Evolutionary conservation across 2,329 filamentous ascomycete species (phyloP).

Genomic region (Pseudophaeomoniella oleicola): DNA sequence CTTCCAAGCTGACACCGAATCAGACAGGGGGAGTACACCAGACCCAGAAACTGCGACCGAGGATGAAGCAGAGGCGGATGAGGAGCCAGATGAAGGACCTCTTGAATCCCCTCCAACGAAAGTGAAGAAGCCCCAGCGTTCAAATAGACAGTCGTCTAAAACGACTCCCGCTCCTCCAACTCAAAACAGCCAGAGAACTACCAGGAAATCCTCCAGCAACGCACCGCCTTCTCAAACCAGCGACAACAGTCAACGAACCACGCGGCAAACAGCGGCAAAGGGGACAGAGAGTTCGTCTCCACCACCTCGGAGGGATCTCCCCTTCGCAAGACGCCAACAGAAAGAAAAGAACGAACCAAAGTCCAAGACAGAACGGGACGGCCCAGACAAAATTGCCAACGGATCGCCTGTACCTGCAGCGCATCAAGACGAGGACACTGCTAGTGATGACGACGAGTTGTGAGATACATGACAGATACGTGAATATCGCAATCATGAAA

Average conservation of each 20-base stretch:
- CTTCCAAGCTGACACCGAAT: constrained; percentile 3
- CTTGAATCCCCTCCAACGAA: background rate
- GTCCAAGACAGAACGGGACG: constrained; percentile 1
- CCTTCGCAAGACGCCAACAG: constrained; percentile 15
- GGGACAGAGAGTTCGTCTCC: constrained; percentile 4
- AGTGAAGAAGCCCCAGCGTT: background rate
- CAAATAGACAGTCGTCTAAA: constrained; percentile 1
- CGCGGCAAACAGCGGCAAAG: background rate
- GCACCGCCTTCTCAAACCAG: background rate
- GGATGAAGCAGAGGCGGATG: constrained; percentile 17
- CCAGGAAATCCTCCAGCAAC: constrained; percentile 3
- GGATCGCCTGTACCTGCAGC: constrained; percentile 8
- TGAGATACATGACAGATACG: no score
- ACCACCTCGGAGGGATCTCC: constrained; percentile 27
- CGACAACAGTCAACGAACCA: background rate
- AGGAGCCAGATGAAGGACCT: constrained; percentile 17
- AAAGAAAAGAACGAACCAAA: constrained; percentile 7
- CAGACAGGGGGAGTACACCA: constrained; percentile 14
- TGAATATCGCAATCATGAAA: no score
- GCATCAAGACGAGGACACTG: constrained; percentile 20
- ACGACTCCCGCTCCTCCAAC: background rate
- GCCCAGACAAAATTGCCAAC: constrained; percentile 1
- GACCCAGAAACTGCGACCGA: constrained; percentile 16
- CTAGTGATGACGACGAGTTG: constrained; percentile 24
- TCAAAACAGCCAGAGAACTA: background rate